Base-by-base conservation (phyloP, 2,329 filamentous ascomycete genomes). In the Neonectria sp. region DNA sequence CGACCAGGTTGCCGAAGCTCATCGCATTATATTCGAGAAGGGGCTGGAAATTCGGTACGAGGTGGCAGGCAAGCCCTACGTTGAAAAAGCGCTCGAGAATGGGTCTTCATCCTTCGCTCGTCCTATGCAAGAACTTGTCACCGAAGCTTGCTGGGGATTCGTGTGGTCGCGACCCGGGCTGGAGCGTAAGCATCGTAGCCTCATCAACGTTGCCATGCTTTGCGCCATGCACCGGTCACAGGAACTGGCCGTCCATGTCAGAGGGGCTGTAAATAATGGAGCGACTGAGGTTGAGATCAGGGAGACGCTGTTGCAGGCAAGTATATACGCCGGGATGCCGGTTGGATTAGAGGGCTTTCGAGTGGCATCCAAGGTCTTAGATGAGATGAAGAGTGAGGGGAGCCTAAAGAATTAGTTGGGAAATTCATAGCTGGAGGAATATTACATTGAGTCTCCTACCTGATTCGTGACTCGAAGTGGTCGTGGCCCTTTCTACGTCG, bases 61-160 rank as follows among this genome's bases (percentile, higher is more conserved):
- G 15, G 65, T 67, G 2, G 65, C 52, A 11, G 65, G 65, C 3
- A 33, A 35, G 12, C 4, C 31, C 4, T 67, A 67, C 37, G 65
- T 67, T 15, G 65, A 67, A 21, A 51, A 49, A 3, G 56, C 61
- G 8, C 52, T 68, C 4, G 65, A 37, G 3, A 35, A 35, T 25
- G 65, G 65, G 6, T 65, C 61, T 17, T 60, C 65, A 3, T 52
- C 60, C 6, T 68, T 68, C 35, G 49, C 65, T 12, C 51, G 57
- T 12, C 65, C 65, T 0, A 61, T 60, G 52, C 65, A 68, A 48
- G 61, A 68, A 29, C 65, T 68, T 6, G 65, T 68, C 21, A 68
- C 65, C 9, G 65, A 68, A 33, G 51, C 51, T 5, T 68, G 65
- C 35, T 68, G 65, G 61, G 65, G 65, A 40, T 68, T 46, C 9